Percentiles rank a stretch among this genome's conserved stretches.
phyloP scores from a whole-genome alignment of 257 asterid genomes.

The Plectranthus barbatus region DNA sequence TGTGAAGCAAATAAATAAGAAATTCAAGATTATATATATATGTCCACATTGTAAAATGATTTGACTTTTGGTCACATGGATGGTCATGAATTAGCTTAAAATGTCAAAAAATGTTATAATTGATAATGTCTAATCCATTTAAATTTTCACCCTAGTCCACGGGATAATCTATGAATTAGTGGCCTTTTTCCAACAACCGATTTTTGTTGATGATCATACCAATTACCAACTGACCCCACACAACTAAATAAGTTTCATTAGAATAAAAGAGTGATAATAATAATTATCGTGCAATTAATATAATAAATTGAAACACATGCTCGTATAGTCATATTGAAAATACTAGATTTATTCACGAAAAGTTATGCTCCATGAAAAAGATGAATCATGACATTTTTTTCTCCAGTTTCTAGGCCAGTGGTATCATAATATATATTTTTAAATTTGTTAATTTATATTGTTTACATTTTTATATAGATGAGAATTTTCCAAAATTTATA shows the following conservation, averaged over 20 bases:
- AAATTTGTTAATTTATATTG: too few relatives aligned
- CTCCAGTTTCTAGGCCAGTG: too few relatives aligned
- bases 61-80: slow-evolving; percentile 12
- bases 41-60: not conserved
- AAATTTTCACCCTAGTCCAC: not conserved
- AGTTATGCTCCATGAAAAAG: not conserved
- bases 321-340: not conserved
- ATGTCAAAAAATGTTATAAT: slow-evolving; percentile 16
- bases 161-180: slow-evolving; percentile 14
- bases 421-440: too few relatives aligned
- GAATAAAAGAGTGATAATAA: too few relatives aligned
- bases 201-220: slow-evolving; percentile 5
- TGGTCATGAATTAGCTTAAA: slow-evolving; percentile 15
- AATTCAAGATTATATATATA: not conserved
- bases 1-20: not conserved
- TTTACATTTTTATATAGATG: too few relatives aligned
- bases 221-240: not conserved
- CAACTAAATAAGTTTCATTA: too few relatives aligned
- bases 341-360: not conserved
- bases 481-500: too few relatives aligned
- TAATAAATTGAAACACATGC: not conserved
- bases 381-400: too few relatives aligned
- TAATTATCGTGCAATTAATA: not conserved
- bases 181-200: slow-evolving; percentile 14
- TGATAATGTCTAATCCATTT: slow-evolving; percentile 20